A percentile compares a stretch with the other conserved stretches of the same genome.
Conservation (phyloP, 768 basidiomycete species). For the Trametes gibbosa region DNA sequence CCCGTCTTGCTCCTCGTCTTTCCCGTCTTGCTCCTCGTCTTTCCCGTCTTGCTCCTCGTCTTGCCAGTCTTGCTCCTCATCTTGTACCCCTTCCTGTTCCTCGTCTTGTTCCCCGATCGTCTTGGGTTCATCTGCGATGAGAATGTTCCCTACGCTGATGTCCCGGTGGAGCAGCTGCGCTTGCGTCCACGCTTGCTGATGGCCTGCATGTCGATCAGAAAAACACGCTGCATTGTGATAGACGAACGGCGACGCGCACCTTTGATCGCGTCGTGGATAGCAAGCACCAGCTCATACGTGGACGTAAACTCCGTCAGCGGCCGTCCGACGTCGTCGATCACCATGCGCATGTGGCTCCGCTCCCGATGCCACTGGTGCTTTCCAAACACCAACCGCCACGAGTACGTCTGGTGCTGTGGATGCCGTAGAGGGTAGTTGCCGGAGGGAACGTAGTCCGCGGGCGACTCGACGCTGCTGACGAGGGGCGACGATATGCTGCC, state of each 20-base stretch:
- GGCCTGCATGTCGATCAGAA: constrained; percentile 3
- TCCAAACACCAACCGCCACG: background rate
- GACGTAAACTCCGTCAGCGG: constrained; percentile 8
- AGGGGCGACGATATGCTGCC: background rate
- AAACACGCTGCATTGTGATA: background rate
- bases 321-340: constrained; percentile 4
- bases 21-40: no score
- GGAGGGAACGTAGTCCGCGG: background rate
- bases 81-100: no score
- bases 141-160: constrained; percentile 21
- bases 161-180: constrained; percentile 20
- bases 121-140: constrained; percentile 6
- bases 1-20: no score
- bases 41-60: no score
- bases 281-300: constrained; percentile 3
- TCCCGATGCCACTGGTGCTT: background rate
- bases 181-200: background rate
- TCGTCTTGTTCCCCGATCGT: no score
- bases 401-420: constrained; percentile 7
- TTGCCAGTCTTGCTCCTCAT: no score
- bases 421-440: background rate
- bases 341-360: constrained; percentile 15
- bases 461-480: background rate
- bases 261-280: constrained; percentile 8
- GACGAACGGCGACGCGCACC: background rate